A percentile compares a stretch with the other conserved stretches of the same genome.
Conservation (phyloP, 495 filamentous ascomycete genomes). For the Neurospora sp. region DNA sequence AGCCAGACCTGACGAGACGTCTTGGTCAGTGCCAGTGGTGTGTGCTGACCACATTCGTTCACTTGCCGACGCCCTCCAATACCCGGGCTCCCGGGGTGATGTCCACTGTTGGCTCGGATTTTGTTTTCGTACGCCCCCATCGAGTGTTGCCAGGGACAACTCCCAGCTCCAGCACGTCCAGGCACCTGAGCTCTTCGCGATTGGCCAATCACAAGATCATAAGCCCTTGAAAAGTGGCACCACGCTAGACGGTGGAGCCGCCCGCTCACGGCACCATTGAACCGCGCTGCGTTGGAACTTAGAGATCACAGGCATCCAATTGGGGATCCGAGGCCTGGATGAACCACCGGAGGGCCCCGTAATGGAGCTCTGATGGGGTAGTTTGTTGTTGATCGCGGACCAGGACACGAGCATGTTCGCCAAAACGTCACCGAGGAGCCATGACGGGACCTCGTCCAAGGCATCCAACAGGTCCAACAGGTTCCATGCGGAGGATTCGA, state of each 20-base stretch:
- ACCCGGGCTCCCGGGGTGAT: not conserved
- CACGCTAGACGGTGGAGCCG: not conserved
- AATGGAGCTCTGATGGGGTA: not conserved
- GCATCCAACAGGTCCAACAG: not conserved
- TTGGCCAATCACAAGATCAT: not conserved
- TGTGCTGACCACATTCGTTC: not conserved
- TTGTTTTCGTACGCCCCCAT: constrained; percentile 15
- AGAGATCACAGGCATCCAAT: not conserved
- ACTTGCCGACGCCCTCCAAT: not conserved
- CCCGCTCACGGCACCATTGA: not conserved
- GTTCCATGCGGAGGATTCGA: not conserved
- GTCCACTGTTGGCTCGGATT: constrained; percentile 6
- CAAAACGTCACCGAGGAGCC: not conserved
- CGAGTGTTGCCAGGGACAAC: constrained; percentile 10
- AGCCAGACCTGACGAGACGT: not conserved
- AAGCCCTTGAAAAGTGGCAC: constrained; percentile 2
- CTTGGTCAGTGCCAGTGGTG: not conserved
- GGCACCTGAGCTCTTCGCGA: not conserved
- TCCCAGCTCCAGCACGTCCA: not conserved
- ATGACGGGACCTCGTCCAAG: not conserved
- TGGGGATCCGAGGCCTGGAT: not conserved
- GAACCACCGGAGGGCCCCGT: not conserved
- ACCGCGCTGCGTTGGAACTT: not conserved
- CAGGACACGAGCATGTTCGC: not conserved
- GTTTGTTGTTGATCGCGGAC: too few species aligned